phyloP scores from a whole-genome alignment of 352 stramenopile species.

The Phytopythium litorale region DNA sequence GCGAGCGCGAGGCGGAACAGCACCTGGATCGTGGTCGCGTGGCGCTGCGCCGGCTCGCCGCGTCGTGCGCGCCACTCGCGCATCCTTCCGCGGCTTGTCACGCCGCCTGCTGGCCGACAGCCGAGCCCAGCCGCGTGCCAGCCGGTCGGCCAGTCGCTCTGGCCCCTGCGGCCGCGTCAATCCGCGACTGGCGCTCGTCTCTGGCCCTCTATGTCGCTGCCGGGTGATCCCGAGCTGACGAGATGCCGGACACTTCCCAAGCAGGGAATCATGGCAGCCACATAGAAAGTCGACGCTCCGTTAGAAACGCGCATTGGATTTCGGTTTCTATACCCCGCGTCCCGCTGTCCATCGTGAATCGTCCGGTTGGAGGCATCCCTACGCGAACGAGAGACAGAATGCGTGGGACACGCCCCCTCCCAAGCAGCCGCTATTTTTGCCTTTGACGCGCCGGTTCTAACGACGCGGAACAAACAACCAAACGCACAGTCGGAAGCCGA shows the following conservation, averaged over 20 bases:
- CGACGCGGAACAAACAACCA: neutral
- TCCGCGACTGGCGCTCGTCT: conserved; percentile 1
- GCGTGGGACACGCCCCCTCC: neutral
- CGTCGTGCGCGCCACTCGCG: neutral
- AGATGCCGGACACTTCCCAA: neutral
- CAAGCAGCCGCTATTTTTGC: neutral
- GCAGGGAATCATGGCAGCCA: too few species aligned
- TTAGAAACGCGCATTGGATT: conserved; percentile 5
- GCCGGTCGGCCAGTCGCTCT: too few species aligned
- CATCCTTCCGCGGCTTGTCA: neutral
- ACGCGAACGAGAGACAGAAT: neutral
- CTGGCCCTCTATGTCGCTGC: neutral
- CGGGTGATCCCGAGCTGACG: neutral
- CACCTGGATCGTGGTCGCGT: conserved; percentile 22
- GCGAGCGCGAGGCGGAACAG: neutral
- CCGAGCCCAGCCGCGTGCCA: neutral
- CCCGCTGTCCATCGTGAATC: neutral
- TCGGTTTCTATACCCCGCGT: neutral
- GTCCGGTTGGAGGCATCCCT: neutral
- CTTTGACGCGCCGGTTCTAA: conserved; percentile 1
- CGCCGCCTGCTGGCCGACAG: neutral
- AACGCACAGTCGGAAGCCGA: conserved; percentile 1
- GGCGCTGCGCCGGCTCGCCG: conserved; percentile 13
- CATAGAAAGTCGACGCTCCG: neutral
- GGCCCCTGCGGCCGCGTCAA: too few species aligned